Conservation (phyloP, 2,329 filamentous ascomycete genomes). For the Colletotrichum shisoi region DNA sequence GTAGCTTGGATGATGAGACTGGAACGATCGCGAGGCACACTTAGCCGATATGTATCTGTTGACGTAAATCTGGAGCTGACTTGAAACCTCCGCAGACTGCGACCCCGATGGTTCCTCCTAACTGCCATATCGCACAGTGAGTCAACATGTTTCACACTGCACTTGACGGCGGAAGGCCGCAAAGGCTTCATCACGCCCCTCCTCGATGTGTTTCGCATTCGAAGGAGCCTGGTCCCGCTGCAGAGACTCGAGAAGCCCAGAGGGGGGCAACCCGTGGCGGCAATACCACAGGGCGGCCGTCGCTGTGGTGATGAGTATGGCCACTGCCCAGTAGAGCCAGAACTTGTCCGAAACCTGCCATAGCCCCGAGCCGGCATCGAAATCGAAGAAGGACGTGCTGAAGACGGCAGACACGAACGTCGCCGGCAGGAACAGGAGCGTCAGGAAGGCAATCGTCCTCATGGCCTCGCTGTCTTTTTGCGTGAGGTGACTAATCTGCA, state of each 20-base stretch:
- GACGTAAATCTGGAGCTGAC: not conserved
- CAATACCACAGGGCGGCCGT: conserved; percentile 42
- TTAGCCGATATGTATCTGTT: not conserved
- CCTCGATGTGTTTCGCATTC: not conserved
- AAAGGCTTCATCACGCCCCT: not conserved
- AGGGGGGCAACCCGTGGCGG: conserved; percentile 10
- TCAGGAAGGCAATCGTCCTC: conserved; percentile 60
- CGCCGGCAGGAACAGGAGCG: conserved; percentile 58
- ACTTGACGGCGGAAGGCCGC: too few species aligned
- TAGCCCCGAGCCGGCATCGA: conserved; percentile 40
- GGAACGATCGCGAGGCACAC: too few species aligned
- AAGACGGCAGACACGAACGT: conserved; percentile 61
- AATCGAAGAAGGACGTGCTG: conserved; percentile 56
- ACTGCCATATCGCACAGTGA: too few species aligned
- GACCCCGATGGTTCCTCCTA: too few species aligned
- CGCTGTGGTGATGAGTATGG: conserved; percentile 44
- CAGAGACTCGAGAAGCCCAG: not conserved
- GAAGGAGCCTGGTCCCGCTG: not conserved
- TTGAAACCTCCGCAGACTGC: not conserved
- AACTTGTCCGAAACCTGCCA: conserved; percentile 47
- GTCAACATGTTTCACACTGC: not conserved
- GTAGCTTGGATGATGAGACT: too few species aligned
- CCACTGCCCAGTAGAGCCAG: conserved; percentile 51
- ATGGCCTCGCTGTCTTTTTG: conserved; percentile 60
- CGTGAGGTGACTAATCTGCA: conserved; percentile 52